Percentiles rank a stretch among this genome's conserved stretches.
Conservation (phyloP, 2,329 filamentous ascomycete genomes). For the Iodosphaeria phyllophila region DNA sequence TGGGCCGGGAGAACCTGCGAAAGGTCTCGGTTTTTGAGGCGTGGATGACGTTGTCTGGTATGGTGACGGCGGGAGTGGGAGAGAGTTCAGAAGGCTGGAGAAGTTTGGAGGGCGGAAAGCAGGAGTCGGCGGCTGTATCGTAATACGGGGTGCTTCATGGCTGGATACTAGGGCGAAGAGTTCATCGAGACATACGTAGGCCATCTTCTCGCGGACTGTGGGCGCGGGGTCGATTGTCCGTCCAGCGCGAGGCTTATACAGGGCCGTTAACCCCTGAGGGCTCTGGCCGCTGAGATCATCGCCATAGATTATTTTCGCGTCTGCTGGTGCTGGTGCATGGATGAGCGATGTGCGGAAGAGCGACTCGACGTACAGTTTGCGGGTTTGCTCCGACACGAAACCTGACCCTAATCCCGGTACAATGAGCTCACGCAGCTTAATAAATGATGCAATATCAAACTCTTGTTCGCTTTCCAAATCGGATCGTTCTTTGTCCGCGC, state of each 20-base stretch:
- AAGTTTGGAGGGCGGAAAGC: constrained; percentile 16
- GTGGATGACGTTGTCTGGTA: constrained; percentile 12
- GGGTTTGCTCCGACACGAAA: constrained; percentile 44
- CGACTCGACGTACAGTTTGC: constrained; percentile 51
- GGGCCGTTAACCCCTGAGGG: constrained; percentile 32
- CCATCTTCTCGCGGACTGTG: constrained; percentile 49
- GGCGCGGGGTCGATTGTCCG: constrained; percentile 51
- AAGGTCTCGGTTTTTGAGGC: too few relatives aligned
- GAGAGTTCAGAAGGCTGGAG: too few relatives aligned
- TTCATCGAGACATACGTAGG: constrained; percentile 65
- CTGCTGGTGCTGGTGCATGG: constrained; percentile 38
- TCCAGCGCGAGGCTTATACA: constrained; percentile 50
- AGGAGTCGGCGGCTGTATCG: constrained; percentile 25
- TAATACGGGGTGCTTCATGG: constrained; percentile 21
- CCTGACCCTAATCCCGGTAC: constrained; percentile 53
- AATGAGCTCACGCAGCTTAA: constrained; percentile 48
- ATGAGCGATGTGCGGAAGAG: constrained; percentile 73
- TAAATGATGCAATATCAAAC: constrained; percentile 67
- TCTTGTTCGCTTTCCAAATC: constrained; percentile 49
- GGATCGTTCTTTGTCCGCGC: constrained; percentile 21
- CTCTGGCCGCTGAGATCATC: constrained; percentile 13
- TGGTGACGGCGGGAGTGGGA: constrained; percentile 1
- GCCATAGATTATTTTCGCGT: constrained; percentile 37
- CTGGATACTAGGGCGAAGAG: constrained; percentile 49
- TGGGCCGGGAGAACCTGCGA: too few relatives aligned